These are phyloP conservation scores for Radiomyces spectabilis DNA, from an alignment of 192 early-diverging fungal species.

Conservation along the genomic window DNA sequence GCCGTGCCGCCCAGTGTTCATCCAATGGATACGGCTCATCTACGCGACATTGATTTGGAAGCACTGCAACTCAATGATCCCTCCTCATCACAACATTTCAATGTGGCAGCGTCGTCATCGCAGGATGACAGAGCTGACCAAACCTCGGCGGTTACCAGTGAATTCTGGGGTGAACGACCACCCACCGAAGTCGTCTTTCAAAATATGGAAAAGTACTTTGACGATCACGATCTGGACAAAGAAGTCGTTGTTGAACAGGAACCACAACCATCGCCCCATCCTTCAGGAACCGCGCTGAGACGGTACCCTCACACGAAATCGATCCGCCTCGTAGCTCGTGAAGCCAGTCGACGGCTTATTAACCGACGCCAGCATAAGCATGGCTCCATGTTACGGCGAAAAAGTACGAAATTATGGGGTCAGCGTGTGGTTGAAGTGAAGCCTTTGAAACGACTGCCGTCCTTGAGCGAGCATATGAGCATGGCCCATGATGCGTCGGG, in stretches of 20 bases:
- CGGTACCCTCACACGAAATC: constrained; percentile 41
- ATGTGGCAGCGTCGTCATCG: not conserved
- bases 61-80: not conserved
- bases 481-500: constrained; percentile 4
- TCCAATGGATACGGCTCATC: not conserved
- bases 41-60: not conserved
- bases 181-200: constrained; percentile 64
- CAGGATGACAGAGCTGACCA: not conserved
- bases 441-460: constrained; percentile 12
- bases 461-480: constrained; percentile 23
- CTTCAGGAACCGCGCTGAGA: not conserved
- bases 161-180: constrained; percentile 60
- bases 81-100: not conserved
- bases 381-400: constrained; percentile 29
- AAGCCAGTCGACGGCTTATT: constrained; percentile 28
- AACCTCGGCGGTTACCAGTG: not conserved
- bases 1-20: not conserved
- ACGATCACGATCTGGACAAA: constrained; percentile 68
- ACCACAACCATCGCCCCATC: not conserved
- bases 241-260: constrained; percentile 38
- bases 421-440: constrained; percentile 37
- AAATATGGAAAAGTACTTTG: constrained; percentile 68
- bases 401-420: constrained; percentile 51
- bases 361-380: not conserved
- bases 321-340: constrained; percentile 41